Evolutionary conservation across 1,139 yeast genomes (phyloP), one percentile per base, ranked within the genome.

Genomic region (Geotrichum aggregatum): DNA sequence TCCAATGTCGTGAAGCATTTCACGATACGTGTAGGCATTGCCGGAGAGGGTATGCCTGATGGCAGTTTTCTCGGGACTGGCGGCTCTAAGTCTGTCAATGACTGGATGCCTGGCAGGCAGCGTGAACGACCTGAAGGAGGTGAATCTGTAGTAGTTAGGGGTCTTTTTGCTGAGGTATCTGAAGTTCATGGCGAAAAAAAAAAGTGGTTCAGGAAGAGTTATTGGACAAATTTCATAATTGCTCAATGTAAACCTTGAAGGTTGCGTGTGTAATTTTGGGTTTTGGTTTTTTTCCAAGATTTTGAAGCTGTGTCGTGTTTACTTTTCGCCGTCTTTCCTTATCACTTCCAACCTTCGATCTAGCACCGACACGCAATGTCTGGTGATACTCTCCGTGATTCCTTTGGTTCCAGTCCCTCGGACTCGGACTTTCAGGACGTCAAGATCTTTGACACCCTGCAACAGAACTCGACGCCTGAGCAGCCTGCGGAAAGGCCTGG

Each of bases 31-130:
- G 52, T 67, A 67, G 13, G 57, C 52, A 45, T 66, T 67, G 13
- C 69, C 68, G 11, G 70, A 65, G 19, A 61, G 59, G 6, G 64
- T 63, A 58, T 67, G 71, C 5, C 68, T 57, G 44, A 67, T 63
- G 7, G 70, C 71, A 11, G 61, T 59, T 52, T 65, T 65, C 35
- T 59, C 57, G 16, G 58, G 45, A 18, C 39, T 44, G 10, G 52
- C 52, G 10, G 50, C 46, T 5, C 50, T 36, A 6, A 54, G 19
- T 16, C 49, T 50, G 26, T 38, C 36, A 26, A 54, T 22, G 22
- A 54, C 47, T 11, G 56, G 56, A 42, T 54, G 56, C 11, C 28
- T 36, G 10, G 54, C 49, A 22, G 56, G 56, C 16, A 54, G 44
- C 13, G 42, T 35, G 22, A 40, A 54, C 40, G 28, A 19, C 22